Conservation (phyloP, 2,329 filamentous ascomycete species). For the Leptographium procerum region DNA sequence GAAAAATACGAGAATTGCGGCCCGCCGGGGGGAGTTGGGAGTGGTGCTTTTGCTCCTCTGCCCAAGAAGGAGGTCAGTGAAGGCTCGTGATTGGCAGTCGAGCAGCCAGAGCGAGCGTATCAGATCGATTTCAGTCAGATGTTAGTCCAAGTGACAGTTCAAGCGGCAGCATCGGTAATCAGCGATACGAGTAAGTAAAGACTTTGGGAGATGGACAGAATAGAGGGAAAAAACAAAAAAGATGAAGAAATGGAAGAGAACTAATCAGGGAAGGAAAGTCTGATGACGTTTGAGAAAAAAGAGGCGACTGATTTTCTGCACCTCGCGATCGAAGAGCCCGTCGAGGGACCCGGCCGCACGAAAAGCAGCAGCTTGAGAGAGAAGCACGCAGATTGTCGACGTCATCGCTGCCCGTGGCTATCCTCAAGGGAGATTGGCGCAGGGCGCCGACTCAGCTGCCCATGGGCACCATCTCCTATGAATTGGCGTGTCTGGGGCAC, state of each 20-base stretch:
- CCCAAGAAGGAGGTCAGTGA: not conserved
- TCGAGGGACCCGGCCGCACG: too few species aligned
- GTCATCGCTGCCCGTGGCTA: not conserved
- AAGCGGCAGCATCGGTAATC: not conserved
- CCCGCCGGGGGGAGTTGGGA: too few species aligned
- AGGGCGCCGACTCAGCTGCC: not conserved
- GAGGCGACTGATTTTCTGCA: too few species aligned
- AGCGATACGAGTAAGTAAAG: not conserved
- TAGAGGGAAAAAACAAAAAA: not conserved
- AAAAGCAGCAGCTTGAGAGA: not conserved
- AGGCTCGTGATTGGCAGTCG: not conserved
- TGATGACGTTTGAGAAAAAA: too few species aligned
- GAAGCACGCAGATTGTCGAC: not conserved
- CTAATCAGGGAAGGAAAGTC: too few species aligned
- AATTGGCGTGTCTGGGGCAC: not conserved
- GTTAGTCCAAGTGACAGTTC: not conserved
- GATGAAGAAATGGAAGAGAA: too few species aligned
- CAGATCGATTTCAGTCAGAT: not conserved
- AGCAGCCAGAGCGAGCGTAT: not conserved
- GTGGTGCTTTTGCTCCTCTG: not conserved
- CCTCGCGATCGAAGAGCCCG: too few species aligned
- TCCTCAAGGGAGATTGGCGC: not conserved
- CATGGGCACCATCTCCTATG: not conserved
- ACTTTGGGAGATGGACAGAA: not conserved
- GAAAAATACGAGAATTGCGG: conserved; percentile 8